Evolutionary conservation across 345 rosid species (phyloP).

Genomic region (Heritiera littoralis): DNA sequence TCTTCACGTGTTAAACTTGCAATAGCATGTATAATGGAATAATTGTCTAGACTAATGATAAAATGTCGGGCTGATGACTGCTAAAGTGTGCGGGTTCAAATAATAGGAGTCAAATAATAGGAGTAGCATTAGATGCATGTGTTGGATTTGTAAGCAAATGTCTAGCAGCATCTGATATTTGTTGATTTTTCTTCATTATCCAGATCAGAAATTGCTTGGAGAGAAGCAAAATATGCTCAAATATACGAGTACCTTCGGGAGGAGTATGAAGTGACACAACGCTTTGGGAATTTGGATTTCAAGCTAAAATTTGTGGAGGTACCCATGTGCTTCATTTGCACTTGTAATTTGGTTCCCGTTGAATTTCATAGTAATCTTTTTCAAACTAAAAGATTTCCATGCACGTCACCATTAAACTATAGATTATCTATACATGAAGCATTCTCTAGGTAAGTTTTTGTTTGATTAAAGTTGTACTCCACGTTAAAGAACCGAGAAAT

Average conservation of each 20-base stretch:
- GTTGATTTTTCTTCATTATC: constrained; percentile 21
- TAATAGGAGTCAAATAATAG: not conserved
- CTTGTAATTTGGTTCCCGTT: not conserved
- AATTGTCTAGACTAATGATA: not conserved
- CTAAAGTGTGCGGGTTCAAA: not conserved
- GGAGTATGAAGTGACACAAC: constrained; percentile 90
- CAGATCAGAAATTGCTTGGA: constrained; percentile 98
- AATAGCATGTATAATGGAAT: not conserved
- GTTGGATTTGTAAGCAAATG: not conserved
- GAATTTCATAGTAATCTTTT: not conserved
- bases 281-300: constrained; percentile 82
- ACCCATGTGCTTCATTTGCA: constrained; percentile 6
- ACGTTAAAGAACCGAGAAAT: not conserved
- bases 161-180: not conserved
- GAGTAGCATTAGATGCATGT: not conserved
- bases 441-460: not conserved
- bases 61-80: not conserved
- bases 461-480: not conserved
- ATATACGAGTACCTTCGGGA: constrained; percentile 87
- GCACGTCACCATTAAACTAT: not conserved
- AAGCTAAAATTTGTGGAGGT: constrained; percentile 94
- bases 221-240: constrained; percentile 89
- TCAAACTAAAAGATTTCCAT: not conserved
- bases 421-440: not conserved
- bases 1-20: not conserved